Evolutionary conservation across 2,329 filamentous ascomycete species (phyloP), one percentile per base, ranked within the genome.

Genomic region (Phoma sp.): DNA sequence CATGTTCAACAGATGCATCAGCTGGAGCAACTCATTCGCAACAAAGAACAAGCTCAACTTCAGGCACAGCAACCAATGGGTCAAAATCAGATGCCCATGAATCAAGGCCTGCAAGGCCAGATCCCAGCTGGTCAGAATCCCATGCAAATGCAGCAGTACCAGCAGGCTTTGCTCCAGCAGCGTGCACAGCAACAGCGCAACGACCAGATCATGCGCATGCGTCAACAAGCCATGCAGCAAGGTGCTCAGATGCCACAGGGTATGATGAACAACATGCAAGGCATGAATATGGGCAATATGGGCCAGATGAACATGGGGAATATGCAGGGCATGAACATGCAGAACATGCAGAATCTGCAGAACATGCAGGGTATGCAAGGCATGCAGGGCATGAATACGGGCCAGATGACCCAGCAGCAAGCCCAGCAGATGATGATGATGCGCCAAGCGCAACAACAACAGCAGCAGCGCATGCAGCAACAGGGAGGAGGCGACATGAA

Each of bases 181-280:
- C 68, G 70, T 14, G 62, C 63, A 20, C 64, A 74, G 23, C 65
- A 70, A 18, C 62, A 67, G 18, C 71, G 71, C 40, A 68, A 74
- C 34, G 70, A 74, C 39, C 72, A 75, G 42, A 59, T 70, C 15
- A 58, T 69, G 51, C 56, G 66, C 12, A 70, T 74, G 64, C 70
- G 64, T 2, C 71, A 72, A 45, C 70, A 69, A 33, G 67, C 62
- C 36, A 62, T 64, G 63, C 65, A 70, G 50, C 65, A 73, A 53
- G 59, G 63, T 33, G 64, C 62, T 7, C 64, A 72, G 36, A 62
- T 71, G 33, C 65, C 59, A 1, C 62, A 63, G 33, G 61, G 61
- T n/a, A 72, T 73, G 65, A 71, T 72, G 66, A 64, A 65, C 56
- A 65, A 64, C 49, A 73, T 68, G 67, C 69, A 62, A 56, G 61